phyloP scores from a whole-genome alignment of 1,284 basidiomycete genomes.

The Pisolithus thermaeus region DNA sequence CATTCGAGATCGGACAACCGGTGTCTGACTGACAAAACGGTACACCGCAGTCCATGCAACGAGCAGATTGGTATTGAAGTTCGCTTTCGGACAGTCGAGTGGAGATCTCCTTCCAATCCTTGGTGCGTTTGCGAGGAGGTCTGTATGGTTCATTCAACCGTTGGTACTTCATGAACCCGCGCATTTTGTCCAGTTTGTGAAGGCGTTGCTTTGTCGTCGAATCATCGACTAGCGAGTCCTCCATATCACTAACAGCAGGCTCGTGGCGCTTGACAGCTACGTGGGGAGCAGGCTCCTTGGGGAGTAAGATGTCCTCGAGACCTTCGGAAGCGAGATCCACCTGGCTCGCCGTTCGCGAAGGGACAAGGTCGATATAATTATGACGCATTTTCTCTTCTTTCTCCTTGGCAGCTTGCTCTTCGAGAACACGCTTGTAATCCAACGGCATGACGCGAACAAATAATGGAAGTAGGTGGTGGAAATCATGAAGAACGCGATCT shows the following conservation, averaged over 20 bases:
- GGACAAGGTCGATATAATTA: slow-evolving; percentile 81
- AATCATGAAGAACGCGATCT: slow-evolving; percentile 83
- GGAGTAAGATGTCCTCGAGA: slow-evolving; percentile 67
- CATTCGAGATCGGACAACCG: slow-evolving; percentile 92
- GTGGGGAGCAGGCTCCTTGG: slow-evolving; percentile 48
- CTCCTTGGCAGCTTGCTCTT: slow-evolving; percentile 72
- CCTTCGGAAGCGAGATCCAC: slow-evolving; percentile 82
- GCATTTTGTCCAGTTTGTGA: slow-evolving; percentile 87
- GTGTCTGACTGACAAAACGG: slow-evolving; percentile 94
- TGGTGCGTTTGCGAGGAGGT: slow-evolving; percentile 88
- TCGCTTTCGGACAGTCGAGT: slow-evolving; percentile 79
- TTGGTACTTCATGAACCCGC: slow-evolving; percentile 98
- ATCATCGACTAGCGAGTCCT: slow-evolving; percentile 89
- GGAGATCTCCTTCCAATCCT: slow-evolving; percentile 95
- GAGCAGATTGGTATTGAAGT: slow-evolving; percentile 89
- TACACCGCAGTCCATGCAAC: slow-evolving; percentile 96
- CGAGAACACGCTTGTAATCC: slow-evolving; percentile 90
- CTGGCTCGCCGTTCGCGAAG: slow-evolving; percentile 86
- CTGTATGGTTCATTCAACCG: slow-evolving; percentile 86
- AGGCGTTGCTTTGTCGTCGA: slow-evolving; percentile 74
- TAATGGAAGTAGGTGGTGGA: slow-evolving; percentile 86
- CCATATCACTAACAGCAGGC: slow-evolving; percentile 79
- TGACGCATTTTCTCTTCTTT: slow-evolving; percentile 83
- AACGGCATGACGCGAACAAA: slow-evolving; percentile 95
- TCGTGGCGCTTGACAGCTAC: slow-evolving; percentile 52